Evolutionary conservation across 768 basidiomycete species (phyloP).

Genomic region (Podaxis carcinomalis): DNA sequence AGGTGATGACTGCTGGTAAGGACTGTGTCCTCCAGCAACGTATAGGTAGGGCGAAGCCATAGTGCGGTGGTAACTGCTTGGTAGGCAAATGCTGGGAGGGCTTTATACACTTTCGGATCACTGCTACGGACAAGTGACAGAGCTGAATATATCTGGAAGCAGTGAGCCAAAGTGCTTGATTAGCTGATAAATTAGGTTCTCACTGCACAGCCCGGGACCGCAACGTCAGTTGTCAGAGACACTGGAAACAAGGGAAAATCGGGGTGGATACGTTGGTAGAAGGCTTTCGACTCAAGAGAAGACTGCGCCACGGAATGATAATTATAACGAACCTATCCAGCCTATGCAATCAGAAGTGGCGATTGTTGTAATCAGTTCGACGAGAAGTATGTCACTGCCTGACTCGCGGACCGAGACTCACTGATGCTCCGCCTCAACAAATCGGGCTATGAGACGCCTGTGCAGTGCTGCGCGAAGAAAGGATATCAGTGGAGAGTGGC

Average conservation of each 20-base stretch:
- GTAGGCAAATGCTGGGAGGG: background rate
- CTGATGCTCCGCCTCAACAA: background rate
- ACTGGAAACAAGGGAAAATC: background rate
- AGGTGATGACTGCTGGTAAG: background rate
- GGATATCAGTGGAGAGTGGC: background rate
- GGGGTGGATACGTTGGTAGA: background rate
- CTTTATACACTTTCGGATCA: background rate
- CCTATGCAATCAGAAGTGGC: background rate
- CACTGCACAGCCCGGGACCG: background rate
- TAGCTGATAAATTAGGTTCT: background rate
- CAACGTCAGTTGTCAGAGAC: background rate
- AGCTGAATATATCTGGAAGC: conserved; percentile 2
- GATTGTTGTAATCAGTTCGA: background rate
- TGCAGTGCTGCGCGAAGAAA: background rate
- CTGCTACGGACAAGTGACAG: background rate
- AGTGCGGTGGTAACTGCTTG: background rate
- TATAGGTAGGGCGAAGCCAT: conserved; percentile 2
- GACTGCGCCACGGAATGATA: background rate
- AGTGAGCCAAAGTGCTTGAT: background rate
- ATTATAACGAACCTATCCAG: background rate
- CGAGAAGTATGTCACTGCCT: background rate
- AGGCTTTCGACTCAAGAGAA: background rate
- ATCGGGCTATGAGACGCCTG: background rate
- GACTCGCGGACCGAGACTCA: background rate
- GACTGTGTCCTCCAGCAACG: background rate